phyloP scores from a whole-genome alignment of 768 basidiomycete species.

The Strobilomyces echinocephalus region DNA sequence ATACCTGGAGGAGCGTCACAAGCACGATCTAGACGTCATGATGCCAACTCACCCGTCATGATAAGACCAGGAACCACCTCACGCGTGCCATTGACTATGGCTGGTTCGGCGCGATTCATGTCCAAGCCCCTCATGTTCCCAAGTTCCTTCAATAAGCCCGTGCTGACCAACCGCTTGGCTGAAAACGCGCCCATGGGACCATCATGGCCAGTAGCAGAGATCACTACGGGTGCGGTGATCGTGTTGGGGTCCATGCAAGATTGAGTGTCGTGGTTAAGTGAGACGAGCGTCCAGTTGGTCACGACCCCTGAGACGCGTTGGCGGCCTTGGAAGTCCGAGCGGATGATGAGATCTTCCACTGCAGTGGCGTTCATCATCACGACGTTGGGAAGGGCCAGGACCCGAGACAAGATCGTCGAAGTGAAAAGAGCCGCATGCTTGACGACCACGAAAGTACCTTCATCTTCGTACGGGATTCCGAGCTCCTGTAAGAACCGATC shows the following conservation, averaged over 20 bases:
- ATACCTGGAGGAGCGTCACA: constrained; percentile 47
- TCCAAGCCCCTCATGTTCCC: constrained; percentile 79
- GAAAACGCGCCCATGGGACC: constrained; percentile 80
- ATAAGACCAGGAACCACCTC: constrained; percentile 74
- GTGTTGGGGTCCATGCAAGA: constrained; percentile 77
- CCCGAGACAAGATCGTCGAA: constrained; percentile 65
- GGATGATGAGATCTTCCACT: constrained; percentile 75
- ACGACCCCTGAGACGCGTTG: constrained; percentile 51
- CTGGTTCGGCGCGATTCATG: constrained; percentile 79
- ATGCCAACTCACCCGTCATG: constrained; percentile 52
- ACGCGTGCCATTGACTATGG: constrained; percentile 72
- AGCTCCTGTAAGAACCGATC: constrained; percentile 66
- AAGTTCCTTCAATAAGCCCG: constrained; percentile 66
- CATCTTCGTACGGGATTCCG: constrained; percentile 72
- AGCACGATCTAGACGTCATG: neutral
- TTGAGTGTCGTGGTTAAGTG: constrained; percentile 68
- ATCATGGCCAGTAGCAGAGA: constrained; percentile 73
- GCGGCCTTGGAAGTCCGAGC: constrained; percentile 41
- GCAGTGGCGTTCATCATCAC: constrained; percentile 75
- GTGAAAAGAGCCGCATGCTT: constrained; percentile 82
- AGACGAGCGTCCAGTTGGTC: constrained; percentile 50
- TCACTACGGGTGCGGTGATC: constrained; percentile 71
- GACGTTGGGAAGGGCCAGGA: constrained; percentile 66
- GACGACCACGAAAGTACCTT: constrained; percentile 72
- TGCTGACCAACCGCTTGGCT: constrained; percentile 72